Conservation (phyloP, 1,139 yeast genomes). For the Diutina mesorugosa region DNA sequence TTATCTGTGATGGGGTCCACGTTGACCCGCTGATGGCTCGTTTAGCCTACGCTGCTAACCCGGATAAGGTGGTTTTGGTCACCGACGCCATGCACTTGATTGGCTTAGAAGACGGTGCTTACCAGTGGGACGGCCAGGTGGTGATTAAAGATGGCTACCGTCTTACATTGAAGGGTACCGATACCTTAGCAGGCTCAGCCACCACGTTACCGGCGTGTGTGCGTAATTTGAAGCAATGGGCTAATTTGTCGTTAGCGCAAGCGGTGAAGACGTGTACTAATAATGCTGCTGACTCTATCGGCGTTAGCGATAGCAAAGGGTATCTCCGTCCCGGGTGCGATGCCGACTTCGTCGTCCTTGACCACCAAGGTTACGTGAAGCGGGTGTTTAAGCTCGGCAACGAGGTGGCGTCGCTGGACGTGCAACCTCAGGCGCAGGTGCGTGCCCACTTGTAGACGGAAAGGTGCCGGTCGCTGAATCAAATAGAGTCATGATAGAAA, state of each 20-base stretch:
- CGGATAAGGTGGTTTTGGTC: conserved; percentile 43
- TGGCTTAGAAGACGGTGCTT: conserved; percentile 38
- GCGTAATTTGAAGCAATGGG: conserved; percentile 42
- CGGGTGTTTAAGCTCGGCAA: conserved; percentile 41
- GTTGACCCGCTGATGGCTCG: conserved; percentile 46
- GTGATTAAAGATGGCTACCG: conserved; percentile 38
- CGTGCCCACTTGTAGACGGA: not conserved
- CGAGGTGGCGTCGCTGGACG: not conserved
- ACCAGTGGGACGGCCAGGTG: conserved; percentile 35
- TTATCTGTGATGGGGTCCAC: conserved; percentile 52
- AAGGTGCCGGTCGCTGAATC: no score
- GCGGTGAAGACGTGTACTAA: conserved; percentile 48
- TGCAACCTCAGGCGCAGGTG: not conserved
- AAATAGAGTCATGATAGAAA: no score
- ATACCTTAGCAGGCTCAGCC: conserved; percentile 53
- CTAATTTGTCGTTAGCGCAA: conserved; percentile 34
- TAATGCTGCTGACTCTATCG: conserved; percentile 40
- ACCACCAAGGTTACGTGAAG: conserved; percentile 30
- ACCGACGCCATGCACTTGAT: conserved; percentile 52
- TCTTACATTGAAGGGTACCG: conserved; percentile 40
- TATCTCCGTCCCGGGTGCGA: conserved; percentile 42
- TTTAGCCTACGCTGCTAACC: conserved; percentile 40
- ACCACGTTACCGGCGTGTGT: conserved; percentile 44
- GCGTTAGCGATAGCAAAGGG: conserved; percentile 32
- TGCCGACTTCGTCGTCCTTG: conserved; percentile 45